Conservation (phyloP, 108 stramenopile species). For the Aurantiochytrium sp. region DNA sequence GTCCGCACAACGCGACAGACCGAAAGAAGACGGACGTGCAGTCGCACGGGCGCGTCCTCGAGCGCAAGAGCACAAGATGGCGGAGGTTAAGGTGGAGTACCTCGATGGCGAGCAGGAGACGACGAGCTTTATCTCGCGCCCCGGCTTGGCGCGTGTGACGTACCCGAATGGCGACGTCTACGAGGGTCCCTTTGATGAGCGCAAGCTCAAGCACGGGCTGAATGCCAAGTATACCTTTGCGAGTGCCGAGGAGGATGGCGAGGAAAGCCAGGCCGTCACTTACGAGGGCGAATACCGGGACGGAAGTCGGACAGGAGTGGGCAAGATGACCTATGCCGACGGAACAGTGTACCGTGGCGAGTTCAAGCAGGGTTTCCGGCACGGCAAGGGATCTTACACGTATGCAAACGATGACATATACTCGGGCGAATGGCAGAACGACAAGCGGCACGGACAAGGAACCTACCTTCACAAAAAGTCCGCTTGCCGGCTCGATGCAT, state of each 20-base stretch:
- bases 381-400: conserved; percentile 23
- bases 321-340: neutral
- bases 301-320: neutral
- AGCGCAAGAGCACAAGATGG: neutral
- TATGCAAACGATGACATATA: conserved; percentile 28
- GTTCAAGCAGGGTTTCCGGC: neutral
- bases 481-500: neutral
- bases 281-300: conserved; percentile 26
- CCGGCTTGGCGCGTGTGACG: neutral
- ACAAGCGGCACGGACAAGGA: conserved; percentile 17
- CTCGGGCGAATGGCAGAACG: conserved; percentile 18
- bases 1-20: too few relatives aligned
- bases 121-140: neutral
- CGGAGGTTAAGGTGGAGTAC: neutral
- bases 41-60: too few relatives aligned
- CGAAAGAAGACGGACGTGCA: too few relatives aligned
- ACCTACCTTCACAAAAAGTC: neutral
- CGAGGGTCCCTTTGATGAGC: neutral
- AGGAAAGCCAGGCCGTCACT: neutral
- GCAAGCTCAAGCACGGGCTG: neutral
- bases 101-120: neutral
- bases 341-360: conserved; percentile 22
- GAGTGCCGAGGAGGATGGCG: neutral
- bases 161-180: conserved; percentile 4
- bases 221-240: neutral